phyloP scores from a whole-genome alignment of 257 asterid species.

The Knoxia roxburghii region DNA sequence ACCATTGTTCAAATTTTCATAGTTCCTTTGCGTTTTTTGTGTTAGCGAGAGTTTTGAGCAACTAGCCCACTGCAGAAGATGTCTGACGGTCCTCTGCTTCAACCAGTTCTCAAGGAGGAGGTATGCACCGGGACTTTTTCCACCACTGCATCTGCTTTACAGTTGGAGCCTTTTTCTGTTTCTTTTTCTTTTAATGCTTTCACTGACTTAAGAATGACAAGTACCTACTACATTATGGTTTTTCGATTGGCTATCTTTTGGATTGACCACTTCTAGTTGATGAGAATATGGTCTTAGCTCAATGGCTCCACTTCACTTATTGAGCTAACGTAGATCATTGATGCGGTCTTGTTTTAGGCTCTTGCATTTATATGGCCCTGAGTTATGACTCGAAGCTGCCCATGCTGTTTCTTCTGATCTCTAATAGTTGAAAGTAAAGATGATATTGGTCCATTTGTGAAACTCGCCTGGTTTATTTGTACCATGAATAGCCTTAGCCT shows the following conservation, averaged over 20 bases:
- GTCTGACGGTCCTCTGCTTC: neutral
- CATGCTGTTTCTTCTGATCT: neutral
- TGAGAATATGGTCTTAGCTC: neutral
- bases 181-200: too few species aligned
- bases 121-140: neutral
- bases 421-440: neutral
- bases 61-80: neutral
- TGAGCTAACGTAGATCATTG: neutral
- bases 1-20: too few species aligned
- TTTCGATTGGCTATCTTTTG: too few species aligned
- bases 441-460: too few species aligned
- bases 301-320: neutral
- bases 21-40: too few species aligned
- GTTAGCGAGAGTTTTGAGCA: neutral
- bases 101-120: neutral
- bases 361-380: neutral
- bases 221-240: too few species aligned
- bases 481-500: too few species aligned
- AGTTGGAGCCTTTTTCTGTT: too few species aligned
- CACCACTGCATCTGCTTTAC: too few species aligned
- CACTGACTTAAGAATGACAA: too few species aligned
- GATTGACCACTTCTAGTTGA: neutral
- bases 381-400: neutral
- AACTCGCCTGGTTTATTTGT: too few species aligned
- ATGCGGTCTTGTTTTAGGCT: neutral